A percentile compares a stretch with the other conserved stretches of the same genome.
Conservation (phyloP, 208 protist genomes). For the Naegleria fowleri region DNA sequence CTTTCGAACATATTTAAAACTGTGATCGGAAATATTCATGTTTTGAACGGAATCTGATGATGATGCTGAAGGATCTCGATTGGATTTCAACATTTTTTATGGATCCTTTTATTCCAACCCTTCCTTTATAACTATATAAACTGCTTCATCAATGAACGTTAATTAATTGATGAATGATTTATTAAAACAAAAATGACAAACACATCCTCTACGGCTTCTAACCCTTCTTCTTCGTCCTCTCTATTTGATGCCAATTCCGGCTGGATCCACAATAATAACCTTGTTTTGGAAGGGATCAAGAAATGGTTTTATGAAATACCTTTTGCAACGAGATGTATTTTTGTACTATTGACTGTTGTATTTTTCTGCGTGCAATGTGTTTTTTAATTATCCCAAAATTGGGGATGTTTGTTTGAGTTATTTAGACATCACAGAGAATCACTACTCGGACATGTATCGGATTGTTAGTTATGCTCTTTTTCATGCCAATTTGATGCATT, state of each 20-base stretch:
- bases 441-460: neutral
- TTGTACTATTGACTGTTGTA: neutral
- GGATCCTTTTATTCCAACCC: too few relatives aligned
- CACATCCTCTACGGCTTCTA: too few relatives aligned
- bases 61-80: too few relatives aligned
- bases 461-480: neutral
- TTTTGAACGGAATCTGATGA: too few relatives aligned
- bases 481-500: neutral
- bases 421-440: neutral
- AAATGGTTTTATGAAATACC: neutral
- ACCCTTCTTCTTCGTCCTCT: too few relatives aligned
- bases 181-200: too few relatives aligned
- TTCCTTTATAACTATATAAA: too few relatives aligned
- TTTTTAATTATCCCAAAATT: neutral
- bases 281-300: neutral
- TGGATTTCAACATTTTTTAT: too few relatives aligned
- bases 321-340: neutral
- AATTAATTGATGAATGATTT: too few relatives aligned
- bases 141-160: too few relatives aligned
- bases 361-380: neutral
- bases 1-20: neutral
- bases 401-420: neutral
- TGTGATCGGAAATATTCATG: neutral
- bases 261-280: too few relatives aligned
- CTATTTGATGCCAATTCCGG: too few relatives aligned